Base-by-base conservation (phyloP, 805 yeast genomes). In the Babjeviella inositovora region DNA sequence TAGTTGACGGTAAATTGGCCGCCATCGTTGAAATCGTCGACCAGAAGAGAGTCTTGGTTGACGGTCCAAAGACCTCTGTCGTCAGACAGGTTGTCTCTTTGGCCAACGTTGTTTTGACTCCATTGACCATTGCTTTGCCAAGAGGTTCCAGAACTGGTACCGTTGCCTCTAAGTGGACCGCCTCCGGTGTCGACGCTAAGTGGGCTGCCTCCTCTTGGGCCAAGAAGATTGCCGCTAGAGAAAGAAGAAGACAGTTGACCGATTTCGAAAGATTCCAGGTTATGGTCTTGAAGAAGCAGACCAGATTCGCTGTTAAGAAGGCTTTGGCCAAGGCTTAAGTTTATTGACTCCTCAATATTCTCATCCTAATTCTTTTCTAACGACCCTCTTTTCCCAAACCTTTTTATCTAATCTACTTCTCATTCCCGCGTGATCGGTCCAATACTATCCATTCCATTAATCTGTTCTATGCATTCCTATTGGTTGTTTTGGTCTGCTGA, bases 221-320 rank as follows among this genome's bases (percentile, higher is more conserved):
- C 53, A 80, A 87, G 79, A 85, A 84, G 71, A 76, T 90, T 50
- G 95, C 92, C 55, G 76, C 80, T 62, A 82, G 81, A 63, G 74
- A 77, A 62, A 81, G 74, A 62, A 81, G 98, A 73, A 62, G 92
- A 49, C 66, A 74, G 53, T 77, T 92, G 59, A 55, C 87, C 45
- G 99, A 90, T 65, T 90, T 90, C 50, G 95, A 90, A 71, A 85
- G 99, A 75, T 90, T 90, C 95, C 95, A 87, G 73, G 98, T 87
- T 46, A 56, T 79, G 60, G 92, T 84, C 47, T 73, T 84, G 59
- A 90, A 79, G 79, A 90, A 87, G 75, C 96, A 92, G 72, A 82
- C 81, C 67, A 79, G 84, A 67, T 76, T 60, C 57, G 80, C 84
- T 62, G 87, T 82, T 51, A 81, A 77, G 70, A 85, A 82, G 72